These are phyloP conservation scores for Globisporangium sylvaticum DNA, from an alignment of 352 stramenopile genomes.

Conservation along the genomic window DNA sequence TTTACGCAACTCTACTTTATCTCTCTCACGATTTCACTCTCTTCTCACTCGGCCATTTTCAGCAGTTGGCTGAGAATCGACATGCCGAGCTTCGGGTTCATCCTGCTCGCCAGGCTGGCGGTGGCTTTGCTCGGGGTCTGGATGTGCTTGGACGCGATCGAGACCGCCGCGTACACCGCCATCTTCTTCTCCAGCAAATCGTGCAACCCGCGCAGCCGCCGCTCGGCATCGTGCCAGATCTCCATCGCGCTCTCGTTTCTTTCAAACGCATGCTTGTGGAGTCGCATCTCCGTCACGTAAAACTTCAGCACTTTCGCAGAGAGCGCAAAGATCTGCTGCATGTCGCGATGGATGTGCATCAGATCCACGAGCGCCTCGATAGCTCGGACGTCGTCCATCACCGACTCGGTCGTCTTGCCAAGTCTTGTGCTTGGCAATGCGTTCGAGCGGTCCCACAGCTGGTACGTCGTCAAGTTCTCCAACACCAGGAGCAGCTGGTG, in stretches of 20 bases:
- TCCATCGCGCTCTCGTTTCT: constrained; percentile 4
- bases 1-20: not conserved
- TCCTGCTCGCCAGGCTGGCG: constrained; percentile 51
- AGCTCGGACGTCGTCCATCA: constrained; percentile 53
- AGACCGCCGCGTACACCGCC: constrained; percentile 43
- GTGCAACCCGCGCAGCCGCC: constrained; percentile 42
- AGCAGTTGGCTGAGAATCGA: constrained; percentile 49
- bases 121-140: constrained; percentile 11
- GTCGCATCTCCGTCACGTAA: constrained; percentile 39
- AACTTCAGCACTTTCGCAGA: constrained; percentile 57
- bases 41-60: constrained; percentile 32
- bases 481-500: constrained; percentile 80
- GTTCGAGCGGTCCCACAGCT: constrained; percentile 20
- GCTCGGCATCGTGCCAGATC: constrained; percentile 50
- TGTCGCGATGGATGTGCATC: constrained; percentile 93
- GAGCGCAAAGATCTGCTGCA: constrained; percentile 78
- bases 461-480: constrained; percentile 86
- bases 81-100: constrained; percentile 63
- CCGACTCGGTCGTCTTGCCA: constrained; percentile 37
- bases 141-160: constrained; percentile 14
- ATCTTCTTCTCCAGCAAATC: constrained; percentile 55
- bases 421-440: constrained; percentile 13
- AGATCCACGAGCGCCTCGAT: constrained; percentile 91
- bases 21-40: constrained; percentile 9
- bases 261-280: constrained; percentile 14